Evolutionary conservation across 192 early-diverging fungal genomes (phyloP).

Genomic region (Allomyces macrogynus): DNA sequence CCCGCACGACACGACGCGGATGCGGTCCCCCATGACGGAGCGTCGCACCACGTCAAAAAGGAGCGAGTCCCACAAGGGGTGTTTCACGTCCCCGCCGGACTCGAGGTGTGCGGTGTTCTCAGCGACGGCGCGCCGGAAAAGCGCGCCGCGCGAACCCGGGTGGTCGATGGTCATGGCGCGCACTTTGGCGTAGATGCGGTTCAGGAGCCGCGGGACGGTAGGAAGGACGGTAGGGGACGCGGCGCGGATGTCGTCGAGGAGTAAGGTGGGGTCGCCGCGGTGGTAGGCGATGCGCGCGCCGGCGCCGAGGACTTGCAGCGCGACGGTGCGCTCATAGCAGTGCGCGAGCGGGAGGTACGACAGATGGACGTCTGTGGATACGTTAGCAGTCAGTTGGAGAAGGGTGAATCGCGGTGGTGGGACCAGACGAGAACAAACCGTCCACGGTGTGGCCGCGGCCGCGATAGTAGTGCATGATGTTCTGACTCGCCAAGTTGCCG

Average conservation of each 20-base stretch:
- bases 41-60: slow-evolving; percentile 23
- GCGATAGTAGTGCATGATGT: slow-evolving; percentile 3
- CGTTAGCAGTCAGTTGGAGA: too few species aligned
- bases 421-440: slow-evolving; percentile 4
- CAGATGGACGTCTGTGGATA: slow-evolving; percentile 30
- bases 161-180: slow-evolving; percentile 37
- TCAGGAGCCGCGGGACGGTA: slow-evolving; percentile 80
- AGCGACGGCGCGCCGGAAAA: slow-evolving; percentile 20
- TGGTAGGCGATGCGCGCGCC: slow-evolving; percentile 58
- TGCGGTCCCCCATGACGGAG: slow-evolving; percentile 35
- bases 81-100: slow-evolving; percentile 33
- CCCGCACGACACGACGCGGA: slow-evolving; percentile 51
- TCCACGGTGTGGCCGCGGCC: background rate
- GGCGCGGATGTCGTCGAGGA: slow-evolving; percentile 66
- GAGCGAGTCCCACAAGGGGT: slow-evolving; percentile 25
- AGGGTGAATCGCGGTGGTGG: too few species aligned
- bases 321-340: slow-evolving; percentile 53
- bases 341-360: slow-evolving; percentile 88
- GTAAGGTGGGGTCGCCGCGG: slow-evolving; percentile 32
- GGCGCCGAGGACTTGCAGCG: slow-evolving; percentile 26
- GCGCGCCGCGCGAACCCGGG: slow-evolving; percentile 35
- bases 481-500: background rate
- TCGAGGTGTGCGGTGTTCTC: slow-evolving; percentile 21
- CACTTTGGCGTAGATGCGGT: slow-evolving; percentile 75
- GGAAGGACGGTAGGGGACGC: slow-evolving; percentile 69